Evolutionary conservation across 2,329 filamentous ascomycete genomes (phyloP).

Genomic region (Apiospora aurea): DNA sequence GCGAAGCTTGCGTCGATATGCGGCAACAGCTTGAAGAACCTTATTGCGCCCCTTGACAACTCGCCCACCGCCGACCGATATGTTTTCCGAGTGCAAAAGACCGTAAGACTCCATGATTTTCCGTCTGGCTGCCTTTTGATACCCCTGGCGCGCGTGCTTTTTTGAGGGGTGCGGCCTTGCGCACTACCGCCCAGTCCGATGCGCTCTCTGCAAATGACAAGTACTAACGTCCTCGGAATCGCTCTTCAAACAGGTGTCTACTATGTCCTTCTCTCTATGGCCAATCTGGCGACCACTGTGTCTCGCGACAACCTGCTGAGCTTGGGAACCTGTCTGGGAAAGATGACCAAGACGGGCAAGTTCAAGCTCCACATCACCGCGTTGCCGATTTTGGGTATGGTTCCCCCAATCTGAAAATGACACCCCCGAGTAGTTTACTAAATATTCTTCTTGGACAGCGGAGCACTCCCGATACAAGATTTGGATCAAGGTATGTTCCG

Average conservation of each 20-base stretch:
- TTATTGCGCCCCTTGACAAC: slow-evolving; percentile 77
- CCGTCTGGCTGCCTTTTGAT: neutral
- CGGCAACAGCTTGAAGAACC: slow-evolving; percentile 81
- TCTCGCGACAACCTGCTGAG: slow-evolving; percentile 83
- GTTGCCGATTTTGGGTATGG: slow-evolving; percentile 73
- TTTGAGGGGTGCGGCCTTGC: neutral
- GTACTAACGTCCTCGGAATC: neutral
- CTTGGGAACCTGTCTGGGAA: slow-evolving; percentile 87
- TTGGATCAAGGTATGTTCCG: slow-evolving; percentile 70
- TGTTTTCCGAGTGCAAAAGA: slow-evolving; percentile 84
- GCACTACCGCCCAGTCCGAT: neutral
- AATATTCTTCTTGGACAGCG: slow-evolving; percentile 41
- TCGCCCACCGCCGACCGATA: slow-evolving; percentile 75
- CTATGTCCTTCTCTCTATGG: slow-evolving; percentile 88
- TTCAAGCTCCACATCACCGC: slow-evolving; percentile 93
- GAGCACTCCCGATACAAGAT: slow-evolving; percentile 95
- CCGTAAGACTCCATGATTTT: slow-evolving; percentile 48
- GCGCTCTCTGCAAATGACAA: neutral
- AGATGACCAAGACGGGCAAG: slow-evolving; percentile 96
- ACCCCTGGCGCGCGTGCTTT: neutral
- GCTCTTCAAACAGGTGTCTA: slow-evolving; percentile 54
- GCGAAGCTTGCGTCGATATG: slow-evolving; percentile 95
- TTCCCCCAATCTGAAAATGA: slow-evolving; percentile 53
- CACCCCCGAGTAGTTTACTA: neutral
- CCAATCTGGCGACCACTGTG: slow-evolving; percentile 89